These are phyloP conservation scores for Scheffersomyces stambukii DNA, from an alignment of 1,139 yeast species.

Conservation along the genomic window DNA sequence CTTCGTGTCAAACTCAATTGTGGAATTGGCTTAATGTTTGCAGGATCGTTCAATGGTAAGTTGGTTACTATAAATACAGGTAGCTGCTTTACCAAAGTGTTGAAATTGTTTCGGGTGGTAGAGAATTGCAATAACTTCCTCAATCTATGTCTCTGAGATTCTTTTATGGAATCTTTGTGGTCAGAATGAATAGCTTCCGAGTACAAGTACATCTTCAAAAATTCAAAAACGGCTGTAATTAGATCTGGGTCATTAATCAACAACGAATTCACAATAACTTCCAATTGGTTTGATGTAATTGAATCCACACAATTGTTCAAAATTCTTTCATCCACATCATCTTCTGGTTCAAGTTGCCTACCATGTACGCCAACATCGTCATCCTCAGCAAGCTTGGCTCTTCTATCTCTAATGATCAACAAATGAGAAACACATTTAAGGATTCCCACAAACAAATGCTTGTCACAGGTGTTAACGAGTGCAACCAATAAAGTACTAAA, in stretches of 20 bases:
- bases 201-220: constrained; percentile 34
- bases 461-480: constrained; percentile 48
- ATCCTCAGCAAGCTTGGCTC: constrained; percentile 15
- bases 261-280: constrained; percentile 25
- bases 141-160: constrained; percentile 32
- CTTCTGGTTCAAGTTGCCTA: constrained; percentile 6
- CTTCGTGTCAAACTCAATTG: constrained; percentile 30
- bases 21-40: constrained; percentile 16
- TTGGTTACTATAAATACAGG: constrained; percentile 55
- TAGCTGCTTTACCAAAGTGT: constrained; percentile 50
- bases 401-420: constrained; percentile 28
- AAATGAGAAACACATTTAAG: constrained; percentile 44
- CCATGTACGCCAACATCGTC: constrained; percentile 23
- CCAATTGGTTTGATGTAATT: constrained; percentile 30
- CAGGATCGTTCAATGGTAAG: constrained; percentile 22
- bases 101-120: constrained; percentile 32
- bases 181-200: constrained; percentile 38
- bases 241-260: constrained; percentile 37
- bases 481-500: constrained; percentile 49
- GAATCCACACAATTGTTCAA: constrained; percentile 42
- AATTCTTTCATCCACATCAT: constrained; percentile 12
- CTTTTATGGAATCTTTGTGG: constrained; percentile 24
- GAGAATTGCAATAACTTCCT: constrained; percentile 27
- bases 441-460: constrained; percentile 43
- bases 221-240: constrained; percentile 29